Percentiles rank a stretch among this genome's conserved stretches.
Evolutionary conservation across 2,329 filamentous ascomycete genomes (phyloP).

Genomic region (Helminthosporium solani): DNA sequence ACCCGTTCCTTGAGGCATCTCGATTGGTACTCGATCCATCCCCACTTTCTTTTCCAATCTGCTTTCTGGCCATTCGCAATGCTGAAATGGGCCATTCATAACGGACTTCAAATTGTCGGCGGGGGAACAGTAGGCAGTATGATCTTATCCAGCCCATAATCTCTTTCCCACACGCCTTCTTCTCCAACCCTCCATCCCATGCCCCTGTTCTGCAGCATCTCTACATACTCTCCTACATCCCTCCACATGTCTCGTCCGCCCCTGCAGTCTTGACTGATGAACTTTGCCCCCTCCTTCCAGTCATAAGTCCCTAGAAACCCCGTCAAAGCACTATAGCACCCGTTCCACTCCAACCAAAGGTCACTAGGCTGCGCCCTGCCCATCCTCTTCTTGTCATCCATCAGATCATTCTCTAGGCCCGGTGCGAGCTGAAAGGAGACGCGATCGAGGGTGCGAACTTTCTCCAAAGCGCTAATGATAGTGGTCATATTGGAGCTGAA

Average conservation of each 20-base stretch:
- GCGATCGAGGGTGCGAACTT: conserved; percentile 32
- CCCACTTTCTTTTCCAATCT: no score
- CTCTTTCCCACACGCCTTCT: conserved; percentile 24
- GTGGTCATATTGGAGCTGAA: conserved; percentile 59
- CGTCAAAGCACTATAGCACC: conserved; percentile 30
- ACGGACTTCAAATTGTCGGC: not conserved
- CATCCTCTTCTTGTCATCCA: conserved; percentile 40
- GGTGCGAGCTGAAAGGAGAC: conserved; percentile 48
- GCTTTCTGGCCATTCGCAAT: no score
- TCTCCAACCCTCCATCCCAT: conserved; percentile 26
- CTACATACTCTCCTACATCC: conserved; percentile 29
- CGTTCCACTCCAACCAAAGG: conserved; percentile 42
- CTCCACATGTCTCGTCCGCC: conserved; percentile 10
- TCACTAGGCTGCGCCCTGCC: conserved; percentile 46
- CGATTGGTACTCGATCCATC: no score
- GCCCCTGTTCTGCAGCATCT: conserved; percentile 20
- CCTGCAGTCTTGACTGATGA: conserved; percentile 29
- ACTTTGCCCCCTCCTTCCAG: conserved; percentile 21
- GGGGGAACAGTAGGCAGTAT: not conserved
- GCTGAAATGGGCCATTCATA: no score
- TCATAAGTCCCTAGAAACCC: conserved; percentile 24
- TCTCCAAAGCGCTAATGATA: conserved; percentile 25
- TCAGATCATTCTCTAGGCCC: conserved; percentile 40
- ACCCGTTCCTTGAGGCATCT: no score
- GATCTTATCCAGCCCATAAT: conserved; percentile 12